phyloP scores from a whole-genome alignment of 805 yeast genomes.

The Priceomyces carsonii region DNA sequence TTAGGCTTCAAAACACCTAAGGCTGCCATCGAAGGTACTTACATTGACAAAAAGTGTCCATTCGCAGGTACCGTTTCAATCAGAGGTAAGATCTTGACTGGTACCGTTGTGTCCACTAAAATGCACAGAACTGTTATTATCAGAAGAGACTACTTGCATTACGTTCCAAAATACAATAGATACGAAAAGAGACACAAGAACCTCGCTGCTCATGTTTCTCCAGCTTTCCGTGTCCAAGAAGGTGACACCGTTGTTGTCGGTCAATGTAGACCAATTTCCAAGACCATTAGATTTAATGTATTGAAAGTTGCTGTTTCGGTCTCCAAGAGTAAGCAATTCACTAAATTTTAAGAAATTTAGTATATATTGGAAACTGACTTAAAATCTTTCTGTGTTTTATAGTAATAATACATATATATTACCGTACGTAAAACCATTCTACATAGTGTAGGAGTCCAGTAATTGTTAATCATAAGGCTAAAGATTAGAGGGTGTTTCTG shows the following conservation, averaged over 20 bases:
- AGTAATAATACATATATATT: slow-evolving; percentile 7
- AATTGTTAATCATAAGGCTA: no score
- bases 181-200: slow-evolving; percentile 99
- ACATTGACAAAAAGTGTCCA: slow-evolving; percentile 99
- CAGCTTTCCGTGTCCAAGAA: slow-evolving; percentile 99
- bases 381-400: slow-evolving; percentile 4
- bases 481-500: slow-evolving; percentile 58
- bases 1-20: slow-evolving; percentile 99
- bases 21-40: slow-evolving; percentile 96
- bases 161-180: slow-evolving; percentile 99
- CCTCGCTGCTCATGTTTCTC: slow-evolving; percentile 99
- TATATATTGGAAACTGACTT: slow-evolving; percentile 6
- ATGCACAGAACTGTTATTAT: slow-evolving; percentile 99
- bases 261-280: slow-evolving; percentile 99
- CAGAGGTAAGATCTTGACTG: slow-evolving; percentile 99
- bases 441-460: no score
- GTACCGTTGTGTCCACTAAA: slow-evolving; percentile 99
- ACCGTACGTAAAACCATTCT: neutral
- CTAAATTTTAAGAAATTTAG: slow-evolving; percentile 74
- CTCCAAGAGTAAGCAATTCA: slow-evolving; percentile 91
- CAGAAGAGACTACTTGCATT: slow-evolving; percentile 99
- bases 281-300: slow-evolving; percentile 99
- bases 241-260: slow-evolving; percentile 99
- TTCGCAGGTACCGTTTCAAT: slow-evolving; percentile 95
- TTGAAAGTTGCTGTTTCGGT: slow-evolving; percentile 89